Base-by-base conservation (phyloP, 257 asterid genomes). In the Ajuga chamaepitys region DNA sequence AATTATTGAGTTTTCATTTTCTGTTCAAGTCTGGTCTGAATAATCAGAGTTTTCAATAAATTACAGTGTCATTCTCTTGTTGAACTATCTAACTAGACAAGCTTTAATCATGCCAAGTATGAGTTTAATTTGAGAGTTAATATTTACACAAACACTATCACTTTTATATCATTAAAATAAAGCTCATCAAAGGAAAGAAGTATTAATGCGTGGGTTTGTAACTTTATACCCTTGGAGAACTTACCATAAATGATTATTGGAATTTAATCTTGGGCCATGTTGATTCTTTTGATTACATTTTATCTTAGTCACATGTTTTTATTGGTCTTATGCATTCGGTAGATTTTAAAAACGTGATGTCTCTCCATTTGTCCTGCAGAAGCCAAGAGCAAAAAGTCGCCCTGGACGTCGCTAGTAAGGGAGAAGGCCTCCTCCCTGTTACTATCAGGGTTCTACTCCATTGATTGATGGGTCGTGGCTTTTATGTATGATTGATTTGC, bases 371-470 rank as follows among this genome's bases (percentile, higher is more conserved):
- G 26, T 53, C 53, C 62, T 75, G 81, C 88, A 91, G 98, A 91
- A 83, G 78, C 54, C 86, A 16, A 86, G 96, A 77, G 83, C 79
- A 18, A 88, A 84, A 69, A 81, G 84, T 74, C 94, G 95, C 70
- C 53, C 87, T 20, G 71, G 88, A 58, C 86, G 95, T 47, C 88
- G 91, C 51, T 88, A 83, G 81, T 26, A 47, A 42, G 41, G 63
- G 4, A 70, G 42, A 60, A 52, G 25, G 70, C 60, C 57, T 25
- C 42, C 9, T 25, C 17, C 2, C 16, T 22, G 53, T 34, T 64
- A 20, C 62, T 20, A 41, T 45, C 57, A 40, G 38, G 35, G n/a
- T 2, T 14, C 44, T 45, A 50, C 37, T 67, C 45, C 63, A 12
- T n/a, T n/a, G n/a, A n/a, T n/a, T n/a, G n/a, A n/a, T n/a, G n/a